A percentile compares a stretch with the other conserved stretches of the same genome.
phyloP scores from a whole-genome alignment of 1,139 yeast species.

The Yarrowia galli region DNA sequence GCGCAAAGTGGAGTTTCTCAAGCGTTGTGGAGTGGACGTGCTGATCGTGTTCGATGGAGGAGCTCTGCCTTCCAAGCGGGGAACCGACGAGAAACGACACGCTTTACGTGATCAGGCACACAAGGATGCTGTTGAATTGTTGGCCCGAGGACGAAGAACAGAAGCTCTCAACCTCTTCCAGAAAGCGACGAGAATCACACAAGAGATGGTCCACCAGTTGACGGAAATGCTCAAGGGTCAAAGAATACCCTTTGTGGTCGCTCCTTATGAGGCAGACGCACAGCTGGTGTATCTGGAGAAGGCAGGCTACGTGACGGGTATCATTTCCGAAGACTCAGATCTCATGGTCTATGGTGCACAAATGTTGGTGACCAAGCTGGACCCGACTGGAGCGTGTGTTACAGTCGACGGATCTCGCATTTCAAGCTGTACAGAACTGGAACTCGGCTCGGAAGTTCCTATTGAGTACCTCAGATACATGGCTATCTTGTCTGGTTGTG shows the following conservation, averaged over 20 bases:
- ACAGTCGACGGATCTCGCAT: conserved; percentile 57
- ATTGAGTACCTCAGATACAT: conserved; percentile 71
- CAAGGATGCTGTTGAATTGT: conserved; percentile 49
- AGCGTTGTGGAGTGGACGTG: conserved; percentile 73
- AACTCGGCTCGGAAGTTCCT: conserved; percentile 54
- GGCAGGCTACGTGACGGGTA: conserved; percentile 77
- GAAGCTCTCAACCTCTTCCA: conserved; percentile 73
- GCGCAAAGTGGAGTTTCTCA: conserved; percentile 70
- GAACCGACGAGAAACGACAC: conserved; percentile 71
- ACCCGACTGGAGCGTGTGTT: conserved; percentile 74
- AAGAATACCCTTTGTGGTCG: conserved; percentile 77
- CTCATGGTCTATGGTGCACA: conserved; percentile 86
- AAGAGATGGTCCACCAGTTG: conserved; percentile 87
- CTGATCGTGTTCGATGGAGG: conserved; percentile 96
- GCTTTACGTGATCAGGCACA: conserved; percentile 44
- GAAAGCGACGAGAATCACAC: conserved; percentile 86
- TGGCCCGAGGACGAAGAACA: conserved; percentile 60
- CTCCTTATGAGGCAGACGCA: conserved; percentile 98
- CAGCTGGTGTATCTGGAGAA: conserved; percentile 92
- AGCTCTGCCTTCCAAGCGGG: conserved; percentile 76
- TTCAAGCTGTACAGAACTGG: conserved; percentile 34
- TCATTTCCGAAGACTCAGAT: conserved; percentile 94
- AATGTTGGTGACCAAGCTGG: conserved; percentile 75
- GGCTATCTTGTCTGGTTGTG: conserved; percentile 95
- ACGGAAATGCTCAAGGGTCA: conserved; percentile 71